These are phyloP conservation scores for Botrytis cinerea DNA, from an alignment of 2,329 filamentous ascomycete genomes.

Conservation along the genomic window DNA sequence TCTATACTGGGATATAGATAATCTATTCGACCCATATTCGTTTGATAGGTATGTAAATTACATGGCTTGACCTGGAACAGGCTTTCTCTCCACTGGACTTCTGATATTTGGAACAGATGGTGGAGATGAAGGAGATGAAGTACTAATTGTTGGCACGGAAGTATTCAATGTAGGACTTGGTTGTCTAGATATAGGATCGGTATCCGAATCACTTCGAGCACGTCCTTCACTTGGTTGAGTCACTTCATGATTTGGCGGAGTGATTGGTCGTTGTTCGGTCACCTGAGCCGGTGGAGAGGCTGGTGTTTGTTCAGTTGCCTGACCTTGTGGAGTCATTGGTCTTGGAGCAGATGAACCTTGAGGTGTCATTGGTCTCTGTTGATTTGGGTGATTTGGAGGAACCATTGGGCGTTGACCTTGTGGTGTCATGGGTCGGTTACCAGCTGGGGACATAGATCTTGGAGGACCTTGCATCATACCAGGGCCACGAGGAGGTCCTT, in stretches of 20 bases:
- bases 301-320: not conserved
- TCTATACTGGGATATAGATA: not conserved
- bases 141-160: constrained; percentile 22
- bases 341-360: constrained; percentile 3
- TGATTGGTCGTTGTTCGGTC: not conserved
- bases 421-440: constrained; percentile 24
- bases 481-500: constrained; percentile 27
- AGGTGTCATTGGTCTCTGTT: constrained; percentile 25
- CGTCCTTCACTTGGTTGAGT: constrained; percentile 27
- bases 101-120: constrained; percentile 23
- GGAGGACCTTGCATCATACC: constrained; percentile 28
- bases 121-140: constrained; percentile 21
- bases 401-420: constrained; percentile 20
- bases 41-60: constrained; percentile 27
- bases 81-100: constrained; percentile 34
- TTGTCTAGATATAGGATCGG: constrained; percentile 31
- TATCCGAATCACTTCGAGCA: constrained; percentile 32
- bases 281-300: constrained; percentile 17
- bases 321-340: constrained; percentile 26
- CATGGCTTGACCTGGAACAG: constrained; percentile 41
- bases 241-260: constrained; percentile 12
- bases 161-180: constrained; percentile 37
- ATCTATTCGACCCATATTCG: constrained; percentile 16
- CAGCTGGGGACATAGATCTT: constrained; percentile 26
- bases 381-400: constrained; percentile 10